Percentiles rank a stretch among this genome's conserved stretches.
Conservation (phyloP, 441 rosid species). For the Raphanus hybrid region DNA sequence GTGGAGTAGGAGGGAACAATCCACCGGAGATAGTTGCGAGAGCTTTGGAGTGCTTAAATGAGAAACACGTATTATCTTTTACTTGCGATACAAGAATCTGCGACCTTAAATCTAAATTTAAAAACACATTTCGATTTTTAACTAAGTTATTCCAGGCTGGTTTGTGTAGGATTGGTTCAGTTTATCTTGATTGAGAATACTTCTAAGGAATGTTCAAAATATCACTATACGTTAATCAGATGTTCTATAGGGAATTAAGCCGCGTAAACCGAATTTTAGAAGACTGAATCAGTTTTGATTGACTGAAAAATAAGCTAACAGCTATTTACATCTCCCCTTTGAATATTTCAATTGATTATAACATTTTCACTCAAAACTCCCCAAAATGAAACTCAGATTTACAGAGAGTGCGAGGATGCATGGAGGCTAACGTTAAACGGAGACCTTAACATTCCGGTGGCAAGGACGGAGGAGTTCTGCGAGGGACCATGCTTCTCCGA, state of each 20-base stretch:
- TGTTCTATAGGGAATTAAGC: not conserved
- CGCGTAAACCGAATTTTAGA: no score
- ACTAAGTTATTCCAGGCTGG: not conserved
- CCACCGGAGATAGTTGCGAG: constrained; percentile 62
- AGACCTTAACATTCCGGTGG: constrained; percentile 56
- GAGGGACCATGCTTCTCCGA: constrained; percentile 76
- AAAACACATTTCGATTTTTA: not conserved
- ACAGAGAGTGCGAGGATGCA: constrained; percentile 68
- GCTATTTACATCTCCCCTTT: not conserved
- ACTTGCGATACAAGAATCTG: constrained; percentile 21
- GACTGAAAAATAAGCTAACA: not conserved
- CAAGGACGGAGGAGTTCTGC: constrained; percentile 57
- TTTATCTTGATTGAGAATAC: not conserved
- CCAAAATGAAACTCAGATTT: constrained; percentile 50
- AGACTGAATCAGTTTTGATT: not conserved
- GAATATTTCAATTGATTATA: not conserved
- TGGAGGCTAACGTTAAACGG: constrained; percentile 72
- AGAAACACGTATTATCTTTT: constrained; percentile 53
- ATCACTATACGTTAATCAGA: not conserved
- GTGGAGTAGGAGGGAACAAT: constrained; percentile 37
- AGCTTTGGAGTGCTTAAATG: constrained; percentile 78
- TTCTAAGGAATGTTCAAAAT: not conserved
- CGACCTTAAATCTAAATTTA: not conserved
- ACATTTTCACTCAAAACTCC: not conserved
- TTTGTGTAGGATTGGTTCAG: no score